A percentile compares a stretch with the other conserved stretches of the same genome.
Conservation (phyloP, 208 protist genomes). For the Porcisia deanei region DNA sequence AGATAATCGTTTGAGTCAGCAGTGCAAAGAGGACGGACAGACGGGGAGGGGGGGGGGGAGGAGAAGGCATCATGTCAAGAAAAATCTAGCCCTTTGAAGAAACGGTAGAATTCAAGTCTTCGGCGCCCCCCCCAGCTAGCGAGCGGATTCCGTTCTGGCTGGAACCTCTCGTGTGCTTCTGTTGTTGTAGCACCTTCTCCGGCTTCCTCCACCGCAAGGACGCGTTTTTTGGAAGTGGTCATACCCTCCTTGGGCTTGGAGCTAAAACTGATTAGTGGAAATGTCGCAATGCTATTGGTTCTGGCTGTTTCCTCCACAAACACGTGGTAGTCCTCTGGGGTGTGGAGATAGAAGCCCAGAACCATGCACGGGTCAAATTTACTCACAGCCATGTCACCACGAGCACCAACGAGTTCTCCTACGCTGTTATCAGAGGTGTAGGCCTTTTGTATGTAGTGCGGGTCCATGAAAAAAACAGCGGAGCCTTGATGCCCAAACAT, state of each 20-base stretch:
- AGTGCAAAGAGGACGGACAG: too few species aligned
- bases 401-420: constrained; percentile 14
- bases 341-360: constrained; percentile 64
- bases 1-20: too few species aligned
- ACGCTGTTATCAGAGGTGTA: constrained; percentile 39
- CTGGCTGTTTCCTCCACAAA: constrained; percentile 42
- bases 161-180: background rate
- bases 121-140: background rate
- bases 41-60: too few species aligned
- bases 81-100: background rate
- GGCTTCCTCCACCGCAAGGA: background rate
- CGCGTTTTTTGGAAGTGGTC: background rate
- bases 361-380: constrained; percentile 56
- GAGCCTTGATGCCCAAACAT: constrained; percentile 64
- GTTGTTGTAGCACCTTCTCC: background rate
- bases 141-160: background rate
- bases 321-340: constrained; percentile 32
- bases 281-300: constrained; percentile 41
- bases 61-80: too few species aligned
- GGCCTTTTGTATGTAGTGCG: constrained; percentile 72
- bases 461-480: constrained; percentile 66
- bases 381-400: constrained; percentile 10
- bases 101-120: background rate
- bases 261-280: constrained; percentile 44
- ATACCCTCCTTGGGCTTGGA: background rate